Conservation (phyloP, 2,329 filamentous ascomycete species). For the Fusarium buharicum region DNA sequence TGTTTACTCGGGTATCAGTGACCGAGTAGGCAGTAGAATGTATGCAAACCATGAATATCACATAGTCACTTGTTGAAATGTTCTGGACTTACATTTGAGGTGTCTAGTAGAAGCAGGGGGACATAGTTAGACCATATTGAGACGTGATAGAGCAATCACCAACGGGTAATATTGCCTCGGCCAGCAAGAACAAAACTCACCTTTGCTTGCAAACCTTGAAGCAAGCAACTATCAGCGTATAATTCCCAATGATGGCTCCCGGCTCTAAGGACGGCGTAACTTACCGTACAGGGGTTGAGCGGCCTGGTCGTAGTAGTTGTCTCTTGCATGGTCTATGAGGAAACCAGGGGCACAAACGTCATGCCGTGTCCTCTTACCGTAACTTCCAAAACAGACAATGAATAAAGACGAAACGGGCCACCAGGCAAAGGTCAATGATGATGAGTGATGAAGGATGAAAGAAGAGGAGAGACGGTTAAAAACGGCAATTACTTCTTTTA, state of each 20-base stretch:
- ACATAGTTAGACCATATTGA: slow-evolving; percentile 12
- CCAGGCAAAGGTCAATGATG: slow-evolving; percentile 7
- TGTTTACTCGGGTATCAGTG: slow-evolving; percentile 16
- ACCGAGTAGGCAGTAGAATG: no score
- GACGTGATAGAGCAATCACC: not conserved
- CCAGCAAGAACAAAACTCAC: slow-evolving; percentile 23
- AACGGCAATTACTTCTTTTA: slow-evolving; percentile 34
- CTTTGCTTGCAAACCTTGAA: slow-evolving; percentile 39
- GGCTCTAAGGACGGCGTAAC: slow-evolving; percentile 5
- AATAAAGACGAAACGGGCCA: not conserved
- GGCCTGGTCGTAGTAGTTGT: slow-evolving; percentile 26
- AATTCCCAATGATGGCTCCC: slow-evolving; percentile 1
- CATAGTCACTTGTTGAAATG: no score
- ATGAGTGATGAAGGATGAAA: slow-evolving; percentile 13
- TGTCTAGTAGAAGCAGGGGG: slow-evolving; percentile 27
- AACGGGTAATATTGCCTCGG: slow-evolving; percentile 19
- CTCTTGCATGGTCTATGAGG: slow-evolving; percentile 35
- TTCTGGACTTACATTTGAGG: slow-evolving; percentile 37
- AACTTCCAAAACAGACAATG: not conserved
- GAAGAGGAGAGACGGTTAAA: slow-evolving; percentile 5
- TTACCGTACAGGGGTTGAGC: slow-evolving; percentile 38
- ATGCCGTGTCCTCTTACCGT: no score
- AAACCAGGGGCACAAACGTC: slow-evolving; percentile 8
- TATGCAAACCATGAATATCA: no score
- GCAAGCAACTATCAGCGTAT: slow-evolving; percentile 13